Conservation (phyloP, 805 yeast genomes). For the Barnettozyma pratensis region DNA sequence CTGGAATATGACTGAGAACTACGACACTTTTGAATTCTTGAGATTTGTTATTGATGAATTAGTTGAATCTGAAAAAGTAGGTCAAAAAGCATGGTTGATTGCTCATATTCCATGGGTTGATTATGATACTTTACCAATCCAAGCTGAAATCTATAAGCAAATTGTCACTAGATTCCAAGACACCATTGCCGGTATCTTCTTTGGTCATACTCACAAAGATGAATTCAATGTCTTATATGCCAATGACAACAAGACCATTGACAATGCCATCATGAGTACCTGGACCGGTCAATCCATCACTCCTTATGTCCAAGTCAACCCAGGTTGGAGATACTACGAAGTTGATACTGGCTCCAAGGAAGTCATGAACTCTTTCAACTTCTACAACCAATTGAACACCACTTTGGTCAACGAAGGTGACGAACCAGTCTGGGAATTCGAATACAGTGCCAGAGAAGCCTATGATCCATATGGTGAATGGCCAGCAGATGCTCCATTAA, state of each 20-base stretch:
- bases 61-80: slow-evolving; percentile 48
- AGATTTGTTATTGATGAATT: slow-evolving; percentile 58
- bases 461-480: slow-evolving; percentile 48
- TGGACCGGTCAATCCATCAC: slow-evolving; percentile 67
- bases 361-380: slow-evolving; percentile 55
- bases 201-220: slow-evolving; percentile 69
- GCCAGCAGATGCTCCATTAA: slow-evolving; percentile 57
- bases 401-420: slow-evolving; percentile 47
- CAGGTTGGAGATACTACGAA: slow-evolving; percentile 69
- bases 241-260: slow-evolving; percentile 38
- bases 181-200: slow-evolving; percentile 64
- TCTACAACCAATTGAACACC: slow-evolving; percentile 53
- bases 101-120: slow-evolving; percentile 61
- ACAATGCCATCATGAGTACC: slow-evolving; percentile 48
- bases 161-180: slow-evolving; percentile 64
- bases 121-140: slow-evolving; percentile 56
- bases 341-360: slow-evolving; percentile 58
- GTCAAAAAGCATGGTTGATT: slow-evolving; percentile 68
- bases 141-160: slow-evolving; percentile 48
- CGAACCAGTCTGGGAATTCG: slow-evolving; percentile 59
- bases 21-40: slow-evolving; percentile 61
- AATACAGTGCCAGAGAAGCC: slow-evolving; percentile 58
- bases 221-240: slow-evolving; percentile 58
- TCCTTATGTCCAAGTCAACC: slow-evolving; percentile 55
- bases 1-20: slow-evolving; percentile 40